phyloP scores from a whole-genome alignment of 1,139 yeast species.

The Candida buenavistaensis region DNA sequence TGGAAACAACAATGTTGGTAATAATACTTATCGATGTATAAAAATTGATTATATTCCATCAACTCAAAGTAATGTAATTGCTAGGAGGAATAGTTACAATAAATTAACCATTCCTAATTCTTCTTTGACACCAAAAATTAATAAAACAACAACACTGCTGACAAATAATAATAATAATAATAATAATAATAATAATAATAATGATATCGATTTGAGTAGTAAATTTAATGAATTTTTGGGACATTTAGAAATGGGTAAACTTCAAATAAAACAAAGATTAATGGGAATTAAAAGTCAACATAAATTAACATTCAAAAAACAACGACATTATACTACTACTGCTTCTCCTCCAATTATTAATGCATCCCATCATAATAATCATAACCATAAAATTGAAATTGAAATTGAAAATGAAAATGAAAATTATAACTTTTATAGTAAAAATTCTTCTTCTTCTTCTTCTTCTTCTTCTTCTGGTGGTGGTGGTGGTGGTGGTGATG shows the following conservation, averaged over 20 bases:
- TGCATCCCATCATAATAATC: not conserved
- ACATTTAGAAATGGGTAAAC: conserved; percentile 13
- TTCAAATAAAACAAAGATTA: conserved; percentile 13
- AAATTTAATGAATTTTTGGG: conserved; percentile 13
- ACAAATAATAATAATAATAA: conserved; percentile 1
- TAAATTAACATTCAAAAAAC: conserved; percentile 5
- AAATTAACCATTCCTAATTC: conserved; percentile 2
- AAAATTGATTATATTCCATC: conserved; percentile 7
- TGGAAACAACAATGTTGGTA: conserved; percentile 1
- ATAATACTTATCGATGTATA: conserved; percentile 3
- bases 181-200: conserved; percentile 1
- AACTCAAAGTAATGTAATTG: conserved; percentile 9
- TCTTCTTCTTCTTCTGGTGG: not conserved
- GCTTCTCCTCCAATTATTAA: conserved; percentile 1
- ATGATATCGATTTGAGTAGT: conserved; percentile 9
- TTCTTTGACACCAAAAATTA: no score
- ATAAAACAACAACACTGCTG: no score
- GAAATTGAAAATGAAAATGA: conserved; percentile 1
- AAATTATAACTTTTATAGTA: conserved; percentile 2
- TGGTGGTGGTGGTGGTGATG: not conserved
- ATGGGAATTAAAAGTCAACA: conserved; percentile 11
- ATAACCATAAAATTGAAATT: not conserved
- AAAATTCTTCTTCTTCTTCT: not conserved
- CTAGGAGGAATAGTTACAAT: conserved; percentile 4
- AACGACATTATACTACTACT: conserved; percentile 7